Conservation (phyloP, 306 rosid species). For the Pterocarpus macrocarpus region DNA sequence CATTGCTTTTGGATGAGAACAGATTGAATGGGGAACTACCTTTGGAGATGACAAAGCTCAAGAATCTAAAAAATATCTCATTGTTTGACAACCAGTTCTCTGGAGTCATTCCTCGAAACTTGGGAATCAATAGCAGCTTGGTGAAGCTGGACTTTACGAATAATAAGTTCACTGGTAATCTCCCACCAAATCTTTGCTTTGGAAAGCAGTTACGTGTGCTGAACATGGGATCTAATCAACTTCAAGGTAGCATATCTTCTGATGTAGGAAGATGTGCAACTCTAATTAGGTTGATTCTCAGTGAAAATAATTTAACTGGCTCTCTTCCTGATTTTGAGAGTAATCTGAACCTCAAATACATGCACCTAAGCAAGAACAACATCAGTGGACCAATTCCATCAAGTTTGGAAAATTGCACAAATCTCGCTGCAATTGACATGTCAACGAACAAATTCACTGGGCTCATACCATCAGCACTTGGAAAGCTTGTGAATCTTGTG, state of each 20-base stretch:
- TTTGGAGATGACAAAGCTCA: slow-evolving; percentile 58
- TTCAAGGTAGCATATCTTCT: not conserved
- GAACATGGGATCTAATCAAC: not conserved
- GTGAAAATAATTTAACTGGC: not conserved
- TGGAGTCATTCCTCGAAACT: slow-evolving; percentile 47
- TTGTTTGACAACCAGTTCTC: slow-evolving; percentile 61
- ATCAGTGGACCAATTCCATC: not conserved
- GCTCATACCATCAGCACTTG: not conserved
- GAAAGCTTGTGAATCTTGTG: not conserved
- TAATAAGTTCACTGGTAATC: slow-evolving; percentile 46
- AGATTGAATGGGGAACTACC: slow-evolving; percentile 61
- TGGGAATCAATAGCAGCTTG: slow-evolving; percentile 7
- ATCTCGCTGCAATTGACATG: not conserved
- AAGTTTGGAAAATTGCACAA: not conserved
- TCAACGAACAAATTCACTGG: not conserved
- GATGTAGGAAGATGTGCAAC: not conserved
- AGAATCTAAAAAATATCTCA: slow-evolving; percentile 57
- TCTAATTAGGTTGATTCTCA: not conserved
- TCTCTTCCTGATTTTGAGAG: slow-evolving; percentile 1
- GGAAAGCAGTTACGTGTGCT: not conserved
- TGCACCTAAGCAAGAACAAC: not conserved
- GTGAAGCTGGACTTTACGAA: not conserved
- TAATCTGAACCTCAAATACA: not conserved
- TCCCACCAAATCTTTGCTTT: not conserved
- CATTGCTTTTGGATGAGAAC: slow-evolving; percentile 45